A percentile compares a stretch with the other conserved stretches of the same genome.
Evolutionary conservation across 768 basidiomycete genomes (phyloP).

Genomic region (Podaxis mareebaensis): DNA sequence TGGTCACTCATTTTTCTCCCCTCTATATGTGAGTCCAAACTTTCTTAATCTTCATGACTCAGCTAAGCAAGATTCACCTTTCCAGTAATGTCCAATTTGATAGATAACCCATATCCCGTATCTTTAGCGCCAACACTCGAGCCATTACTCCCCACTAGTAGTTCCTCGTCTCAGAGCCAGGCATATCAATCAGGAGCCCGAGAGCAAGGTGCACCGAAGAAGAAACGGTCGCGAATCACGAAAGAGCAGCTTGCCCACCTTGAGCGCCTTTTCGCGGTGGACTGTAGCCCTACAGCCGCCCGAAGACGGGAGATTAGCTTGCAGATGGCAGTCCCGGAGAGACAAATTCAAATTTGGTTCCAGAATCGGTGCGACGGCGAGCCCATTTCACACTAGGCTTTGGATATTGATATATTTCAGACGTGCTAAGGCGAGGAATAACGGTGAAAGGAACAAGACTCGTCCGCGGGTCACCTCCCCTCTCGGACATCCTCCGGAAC

Average conservation of each 20-base stretch:
- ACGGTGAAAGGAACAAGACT: slow-evolving; percentile 43
- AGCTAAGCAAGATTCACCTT: background rate
- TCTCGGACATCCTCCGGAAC: slow-evolving; percentile 48
- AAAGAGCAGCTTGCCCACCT: slow-evolving; percentile 78
- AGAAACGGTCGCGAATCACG: slow-evolving; percentile 75
- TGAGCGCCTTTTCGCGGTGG: slow-evolving; percentile 66
- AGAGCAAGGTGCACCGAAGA: background rate
- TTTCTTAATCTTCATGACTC: background rate
- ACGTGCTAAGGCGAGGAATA: slow-evolving; percentile 80
- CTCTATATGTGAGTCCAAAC: background rate
- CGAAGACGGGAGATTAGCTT: slow-evolving; percentile 74
- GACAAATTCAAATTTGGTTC: slow-evolving; percentile 90
- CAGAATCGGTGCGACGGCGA: slow-evolving; percentile 65
- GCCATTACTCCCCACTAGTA: background rate
- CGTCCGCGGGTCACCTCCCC: slow-evolving; percentile 38
- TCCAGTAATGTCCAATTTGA: background rate
- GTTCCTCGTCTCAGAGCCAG: too few species aligned
- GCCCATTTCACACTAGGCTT: slow-evolving; percentile 7
- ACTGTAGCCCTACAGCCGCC: slow-evolving; percentile 72
- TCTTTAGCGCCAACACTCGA: background rate
- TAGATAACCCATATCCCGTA: background rate
- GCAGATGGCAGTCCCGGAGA: slow-evolving; percentile 78
- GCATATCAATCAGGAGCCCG: background rate
- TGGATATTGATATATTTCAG: slow-evolving; percentile 35
- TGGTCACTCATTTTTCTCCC: background rate